Base-by-base conservation (phyloP, 257 asterid species). In the Nicotiana paniculata region DNA sequence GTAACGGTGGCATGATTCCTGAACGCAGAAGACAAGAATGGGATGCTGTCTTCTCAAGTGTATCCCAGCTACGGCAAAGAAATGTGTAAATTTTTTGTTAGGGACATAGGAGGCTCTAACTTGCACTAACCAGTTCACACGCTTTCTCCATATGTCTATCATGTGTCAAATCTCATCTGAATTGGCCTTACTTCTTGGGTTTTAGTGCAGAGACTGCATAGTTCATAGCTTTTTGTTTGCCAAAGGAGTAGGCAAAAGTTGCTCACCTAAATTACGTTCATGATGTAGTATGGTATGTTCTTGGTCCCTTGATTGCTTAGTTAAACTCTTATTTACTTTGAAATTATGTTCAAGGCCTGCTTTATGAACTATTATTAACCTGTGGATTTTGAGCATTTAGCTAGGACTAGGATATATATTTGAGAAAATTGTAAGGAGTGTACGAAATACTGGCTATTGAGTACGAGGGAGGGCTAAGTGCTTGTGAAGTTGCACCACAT, bases 1-100 rank as follows among this genome's bases (percentile, higher is more conserved):
- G 79, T n/a, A 35, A 57, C 67, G 69, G 84, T 9, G 58, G 58
- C 5, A 5, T 30, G 33, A 35, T 83, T 28, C 83, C 90, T 6
- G 87, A 32, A 65, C 15, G 63, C 77, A 9, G 57, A 2, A 81
- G 24, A 70, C 51, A 33, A 43, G 81, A 85, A 59, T 87, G 90
- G 90, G 86, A 59, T 26, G 76, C 33, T 43, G 85, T 76, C 0
- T 83, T 77, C 55, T 54, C 74, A 17, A 79, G 81, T 8, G 62
- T 87, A 32, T 24, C 88, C 4, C 82, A 77, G 69, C 79, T 86
- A 39, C 82, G 80, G 13, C n/a, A 48, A 68, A 76, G 48, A 35
- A 80, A 54, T 16, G 48, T 69, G 2, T 62, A 65, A 26, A 35
- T 58, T 18, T 62, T 51, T 30, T 39, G 15, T 4, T 18, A 66